Evolutionary conservation across 352 stramenopile species (phyloP), one percentile per base, ranked within the genome.

Genomic region (Globisporangium alternatum): DNA sequence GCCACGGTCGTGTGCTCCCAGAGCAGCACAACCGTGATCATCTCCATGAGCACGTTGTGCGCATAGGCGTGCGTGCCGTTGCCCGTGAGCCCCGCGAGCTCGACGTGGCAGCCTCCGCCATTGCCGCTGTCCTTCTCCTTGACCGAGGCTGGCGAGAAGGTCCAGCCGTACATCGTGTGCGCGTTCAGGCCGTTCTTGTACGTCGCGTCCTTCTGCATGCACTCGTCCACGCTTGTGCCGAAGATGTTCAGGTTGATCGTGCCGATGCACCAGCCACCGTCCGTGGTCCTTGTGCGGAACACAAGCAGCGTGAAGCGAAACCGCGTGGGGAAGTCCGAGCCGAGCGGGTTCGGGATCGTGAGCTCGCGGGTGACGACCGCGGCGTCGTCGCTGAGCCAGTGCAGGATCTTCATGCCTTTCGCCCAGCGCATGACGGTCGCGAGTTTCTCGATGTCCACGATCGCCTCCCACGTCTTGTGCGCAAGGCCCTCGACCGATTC

Each of bases 331-430:
- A 53, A 21, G 5, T 68, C 64, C 2, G 55, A 41, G 28, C 55
- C 64, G 21, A 28, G n/a, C 33, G 54, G 43, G 17, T 60, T 71
- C 10, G 68, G 68, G 56, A 75, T 75, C n/a, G 66, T 64, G 25
- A 75, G 57, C 60, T 71, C 60, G 9, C 68, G 60, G 5, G 43
- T 63, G 30, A 75, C 60, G 33, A 75, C 35, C 21, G 68, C 64
- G 5, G 68, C 68, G 51, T 75, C 56, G 2, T 28, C 25, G 35
- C 60, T 66, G 44, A 84, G 64, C 31, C 67, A 72, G 48, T 76
- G 68, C 1, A 84, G 59, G 7, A 84, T 65, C 44, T 80, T 81
- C 76, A 84, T 84, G 56, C 70, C 62, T 37, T 78, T 70, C 1
- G 66, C 52, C 56, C 69, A 70, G 17, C 74, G 74, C 71, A 80